Evolutionary conservation across 2,329 filamentous ascomycete genomes (phyloP).

Genomic region (Fusarium citri): DNA sequence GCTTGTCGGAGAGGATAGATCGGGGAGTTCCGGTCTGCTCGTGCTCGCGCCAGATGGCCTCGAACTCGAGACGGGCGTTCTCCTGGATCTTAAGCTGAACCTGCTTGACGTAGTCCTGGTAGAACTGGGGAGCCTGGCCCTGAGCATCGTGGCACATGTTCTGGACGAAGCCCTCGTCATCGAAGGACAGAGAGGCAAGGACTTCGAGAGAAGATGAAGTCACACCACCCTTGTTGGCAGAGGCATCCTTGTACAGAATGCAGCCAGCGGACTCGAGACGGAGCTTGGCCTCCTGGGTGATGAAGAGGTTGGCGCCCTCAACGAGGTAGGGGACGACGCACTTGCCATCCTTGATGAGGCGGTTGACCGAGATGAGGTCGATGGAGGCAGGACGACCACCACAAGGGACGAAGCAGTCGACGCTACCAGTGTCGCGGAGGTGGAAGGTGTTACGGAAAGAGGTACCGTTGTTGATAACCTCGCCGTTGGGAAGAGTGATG

Average conservation of each 20-base stretch:
- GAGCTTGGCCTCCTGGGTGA: conserved; percentile 97
- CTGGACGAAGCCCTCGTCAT: conserved; percentile 86
- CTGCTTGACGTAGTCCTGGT: conserved; percentile 89
- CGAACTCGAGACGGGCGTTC: conserved; percentile 94
- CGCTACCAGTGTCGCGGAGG: conserved; percentile 79
- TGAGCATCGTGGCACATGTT: conserved; percentile 88
- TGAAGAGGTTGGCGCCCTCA: conserved; percentile 97
- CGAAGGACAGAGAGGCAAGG: conserved; percentile 91
- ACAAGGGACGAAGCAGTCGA: conserved; percentile 94
- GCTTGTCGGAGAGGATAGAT: conserved; percentile 89
- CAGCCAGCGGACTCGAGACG: conserved; percentile 95
- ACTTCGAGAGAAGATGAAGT: conserved; percentile 98
- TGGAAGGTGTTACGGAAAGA: conserved; percentile 98
- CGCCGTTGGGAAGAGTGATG: conserved; percentile 86
- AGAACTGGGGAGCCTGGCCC: conserved; percentile 87
- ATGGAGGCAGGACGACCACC: conserved; percentile 97
- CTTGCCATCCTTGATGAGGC: conserved; percentile 92
- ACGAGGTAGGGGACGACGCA: conserved; percentile 91
- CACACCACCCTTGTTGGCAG: conserved; percentile 98
- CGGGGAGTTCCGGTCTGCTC: conserved; percentile 82
- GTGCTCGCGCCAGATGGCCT: conserved; percentile 97
- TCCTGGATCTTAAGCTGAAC: conserved; percentile 92
- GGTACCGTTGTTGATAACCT: conserved; percentile 89
- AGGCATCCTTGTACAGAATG: conserved; percentile 96
- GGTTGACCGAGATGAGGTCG: conserved; percentile 86